A percentile compares a stretch with the other conserved stretches of the same genome.
Conservation (phyloP, 2,329 filamentous ascomycete species). For the Phaeoacremonium minimum region DNA sequence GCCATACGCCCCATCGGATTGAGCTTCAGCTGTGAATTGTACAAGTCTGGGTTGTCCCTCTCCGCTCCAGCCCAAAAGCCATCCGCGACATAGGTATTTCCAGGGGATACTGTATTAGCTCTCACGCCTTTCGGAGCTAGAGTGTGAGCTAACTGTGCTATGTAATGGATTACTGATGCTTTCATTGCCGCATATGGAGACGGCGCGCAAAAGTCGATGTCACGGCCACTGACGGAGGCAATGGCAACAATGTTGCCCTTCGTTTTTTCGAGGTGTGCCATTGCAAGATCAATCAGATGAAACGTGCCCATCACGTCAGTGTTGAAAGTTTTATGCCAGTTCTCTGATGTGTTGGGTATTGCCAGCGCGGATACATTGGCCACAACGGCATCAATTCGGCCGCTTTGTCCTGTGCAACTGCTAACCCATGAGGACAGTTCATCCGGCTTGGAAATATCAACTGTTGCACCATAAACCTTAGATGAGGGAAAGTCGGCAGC, state of each 20-base stretch:
- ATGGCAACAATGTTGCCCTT: conserved; percentile 28
- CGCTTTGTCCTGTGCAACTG: conserved; percentile 2
- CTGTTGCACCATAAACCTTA: conserved; percentile 8
- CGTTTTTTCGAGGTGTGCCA: conserved; percentile 24
- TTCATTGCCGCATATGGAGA: conserved; percentile 29
- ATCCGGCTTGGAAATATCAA: conserved; percentile 8
- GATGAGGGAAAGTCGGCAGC: not conserved
- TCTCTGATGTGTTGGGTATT: conserved; percentile 16
- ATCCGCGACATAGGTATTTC: conserved; percentile 29
- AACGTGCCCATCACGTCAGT: conserved; percentile 27
- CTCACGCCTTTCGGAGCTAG: conserved; percentile 26
- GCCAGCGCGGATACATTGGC: conserved; percentile 19
- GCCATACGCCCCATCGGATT: conserved; percentile 14
- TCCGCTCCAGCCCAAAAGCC: conserved; percentile 28
- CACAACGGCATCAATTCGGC: conserved; percentile 12
- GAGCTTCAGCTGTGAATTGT: conserved; percentile 12
- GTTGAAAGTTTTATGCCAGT: conserved; percentile 20
- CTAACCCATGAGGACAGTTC: conserved; percentile 10
- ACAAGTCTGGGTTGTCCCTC: conserved; percentile 20
- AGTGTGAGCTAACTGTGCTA: conserved; percentile 23
- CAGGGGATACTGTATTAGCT: conserved; percentile 27
- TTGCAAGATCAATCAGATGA: conserved; percentile 20
- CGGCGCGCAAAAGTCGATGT: conserved; percentile 28
- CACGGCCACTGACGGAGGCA: conserved; percentile 25
- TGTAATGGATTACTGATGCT: conserved; percentile 29